phyloP scores from a whole-genome alignment of 2,329 filamentous ascomycete genomes.

The Penicillium verrucosum region DNA sequence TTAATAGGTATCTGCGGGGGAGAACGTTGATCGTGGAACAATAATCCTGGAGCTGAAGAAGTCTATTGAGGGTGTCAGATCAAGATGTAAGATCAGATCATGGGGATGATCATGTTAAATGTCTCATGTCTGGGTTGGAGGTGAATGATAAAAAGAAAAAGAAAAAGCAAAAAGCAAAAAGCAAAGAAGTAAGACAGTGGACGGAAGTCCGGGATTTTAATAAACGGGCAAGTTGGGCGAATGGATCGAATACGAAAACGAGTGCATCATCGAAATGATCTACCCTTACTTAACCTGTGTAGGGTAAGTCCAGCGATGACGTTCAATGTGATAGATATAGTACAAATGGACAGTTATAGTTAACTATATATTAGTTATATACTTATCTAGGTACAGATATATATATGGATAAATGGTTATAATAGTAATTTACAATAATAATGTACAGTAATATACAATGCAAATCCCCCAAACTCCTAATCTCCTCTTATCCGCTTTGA shows the following conservation, averaged over 20 bases:
- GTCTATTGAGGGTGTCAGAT: background rate
- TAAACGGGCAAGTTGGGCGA: background rate
- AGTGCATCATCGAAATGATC: background rate
- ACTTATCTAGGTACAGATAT: too few relatives aligned
- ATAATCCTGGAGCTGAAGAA: background rate
- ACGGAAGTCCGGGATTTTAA: background rate
- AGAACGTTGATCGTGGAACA: background rate
- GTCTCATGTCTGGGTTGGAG: background rate
- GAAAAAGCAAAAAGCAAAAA: background rate
- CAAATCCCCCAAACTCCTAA: background rate
- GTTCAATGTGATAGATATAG: background rate
- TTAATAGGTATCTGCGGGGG: background rate
- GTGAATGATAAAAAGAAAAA: background rate
- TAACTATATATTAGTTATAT: too few relatives aligned
- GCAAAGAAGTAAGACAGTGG: background rate
- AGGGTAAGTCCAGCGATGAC: background rate
- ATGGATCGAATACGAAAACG: constrained; percentile 3
- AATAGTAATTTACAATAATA: background rate
- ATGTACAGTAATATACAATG: background rate
- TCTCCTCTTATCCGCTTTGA: constrained; percentile 18
- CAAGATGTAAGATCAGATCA: background rate
- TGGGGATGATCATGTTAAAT: background rate
- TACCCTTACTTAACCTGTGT: background rate
- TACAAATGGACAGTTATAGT: too few relatives aligned
- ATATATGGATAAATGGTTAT: too few relatives aligned